These are phyloP conservation scores for Tuber borchii DNA, from an alignment of 495 filamentous ascomycete genomes.

Conservation along the genomic window DNA sequence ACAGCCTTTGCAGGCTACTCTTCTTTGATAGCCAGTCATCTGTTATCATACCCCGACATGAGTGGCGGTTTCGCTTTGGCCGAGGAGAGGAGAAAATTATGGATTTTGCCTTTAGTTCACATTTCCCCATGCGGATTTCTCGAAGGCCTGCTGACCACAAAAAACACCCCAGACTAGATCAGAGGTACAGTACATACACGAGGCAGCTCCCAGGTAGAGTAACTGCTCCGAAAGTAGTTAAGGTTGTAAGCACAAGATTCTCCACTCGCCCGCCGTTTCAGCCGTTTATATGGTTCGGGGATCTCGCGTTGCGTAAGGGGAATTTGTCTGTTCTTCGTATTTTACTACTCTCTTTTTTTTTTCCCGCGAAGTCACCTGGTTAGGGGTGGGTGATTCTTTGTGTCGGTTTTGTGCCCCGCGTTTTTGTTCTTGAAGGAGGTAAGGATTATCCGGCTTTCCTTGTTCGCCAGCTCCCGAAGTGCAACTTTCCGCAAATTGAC, in stretches of 20 bases:
- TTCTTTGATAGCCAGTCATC: constrained; percentile 19
- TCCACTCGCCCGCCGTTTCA: constrained; percentile 31
- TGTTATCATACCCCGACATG: constrained; percentile 11
- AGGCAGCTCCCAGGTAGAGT: constrained; percentile 25
- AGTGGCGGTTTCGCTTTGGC: constrained; percentile 17
- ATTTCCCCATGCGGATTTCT: constrained; percentile 24
- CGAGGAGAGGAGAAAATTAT: constrained; percentile 22
- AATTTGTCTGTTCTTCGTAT: constrained; percentile 27
- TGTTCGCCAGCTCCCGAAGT: constrained; percentile 15
- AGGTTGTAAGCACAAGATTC: constrained; percentile 16
- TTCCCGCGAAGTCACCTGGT: constrained; percentile 24
- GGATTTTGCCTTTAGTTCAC: constrained; percentile 30
- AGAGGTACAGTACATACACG: constrained; percentile 30
- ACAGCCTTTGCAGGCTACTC: constrained; percentile 5
- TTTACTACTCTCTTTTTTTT: constrained; percentile 17
- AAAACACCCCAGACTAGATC: constrained; percentile 28
- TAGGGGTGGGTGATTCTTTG: neutral
- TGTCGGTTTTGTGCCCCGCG: neutral
- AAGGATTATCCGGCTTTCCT: constrained; percentile 11
- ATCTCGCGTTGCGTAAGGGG: constrained; percentile 27
- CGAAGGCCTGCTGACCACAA: constrained; percentile 37
- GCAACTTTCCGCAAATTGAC: constrained; percentile 30
- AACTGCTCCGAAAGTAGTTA: constrained; percentile 35
- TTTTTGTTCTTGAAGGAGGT: constrained; percentile 1
- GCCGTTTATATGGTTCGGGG: constrained; percentile 37